A percentile compares a stretch with the other conserved stretches of the same genome.
These are phyloP conservation scores for Aspergillus sp. DNA, from an alignment of 2,329 filamentous ascomycete genomes.

Conservation along the genomic window DNA sequence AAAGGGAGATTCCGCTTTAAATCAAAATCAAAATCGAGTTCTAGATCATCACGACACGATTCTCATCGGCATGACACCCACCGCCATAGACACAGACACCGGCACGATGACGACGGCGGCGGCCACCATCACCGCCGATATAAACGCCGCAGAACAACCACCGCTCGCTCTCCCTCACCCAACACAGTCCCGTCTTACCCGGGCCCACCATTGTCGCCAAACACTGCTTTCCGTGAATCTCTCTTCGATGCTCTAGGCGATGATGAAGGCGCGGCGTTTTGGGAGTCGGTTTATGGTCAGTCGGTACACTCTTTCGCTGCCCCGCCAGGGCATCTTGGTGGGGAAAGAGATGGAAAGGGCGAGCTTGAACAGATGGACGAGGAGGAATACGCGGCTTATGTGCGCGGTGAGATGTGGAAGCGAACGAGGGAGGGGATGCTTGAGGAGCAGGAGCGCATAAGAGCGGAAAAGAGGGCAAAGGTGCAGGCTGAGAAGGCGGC, in stretches of 20 bases:
- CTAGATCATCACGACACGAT: background rate
- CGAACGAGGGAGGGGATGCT: conserved; percentile 82
- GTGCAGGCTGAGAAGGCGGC: conserved; percentile 42
- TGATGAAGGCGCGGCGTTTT: conserved; percentile 92
- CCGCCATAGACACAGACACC: conserved; percentile 16
- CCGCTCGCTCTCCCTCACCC: background rate
- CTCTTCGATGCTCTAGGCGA: conserved; percentile 97
- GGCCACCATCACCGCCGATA: conserved; percentile 19
- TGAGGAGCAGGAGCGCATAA: conserved; percentile 68
- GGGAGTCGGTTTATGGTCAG: conserved; percentile 95
- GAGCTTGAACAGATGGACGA: conserved; percentile 80
- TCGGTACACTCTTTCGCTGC: conserved; percentile 79
- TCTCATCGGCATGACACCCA: conserved; percentile 10
- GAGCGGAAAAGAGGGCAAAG: conserved; percentile 52
- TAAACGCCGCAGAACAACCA: conserved; percentile 22
- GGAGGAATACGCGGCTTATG: conserved; percentile 85
- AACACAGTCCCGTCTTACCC: background rate
- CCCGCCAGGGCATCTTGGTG: conserved; percentile 32
- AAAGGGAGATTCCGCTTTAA: conserved; percentile 38
- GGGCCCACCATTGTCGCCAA: conserved; percentile 55
- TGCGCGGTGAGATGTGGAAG: conserved; percentile 92
- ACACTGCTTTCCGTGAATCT: conserved; percentile 83
- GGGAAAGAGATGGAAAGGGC: conserved; percentile 40
- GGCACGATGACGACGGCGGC: background rate
- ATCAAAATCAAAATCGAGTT: conserved; percentile 19